Evolutionary conservation across 2,329 filamentous ascomycete species (phyloP), one percentile per base, ranked within the genome.

Genomic region (Sphaerulina musiva): DNA sequence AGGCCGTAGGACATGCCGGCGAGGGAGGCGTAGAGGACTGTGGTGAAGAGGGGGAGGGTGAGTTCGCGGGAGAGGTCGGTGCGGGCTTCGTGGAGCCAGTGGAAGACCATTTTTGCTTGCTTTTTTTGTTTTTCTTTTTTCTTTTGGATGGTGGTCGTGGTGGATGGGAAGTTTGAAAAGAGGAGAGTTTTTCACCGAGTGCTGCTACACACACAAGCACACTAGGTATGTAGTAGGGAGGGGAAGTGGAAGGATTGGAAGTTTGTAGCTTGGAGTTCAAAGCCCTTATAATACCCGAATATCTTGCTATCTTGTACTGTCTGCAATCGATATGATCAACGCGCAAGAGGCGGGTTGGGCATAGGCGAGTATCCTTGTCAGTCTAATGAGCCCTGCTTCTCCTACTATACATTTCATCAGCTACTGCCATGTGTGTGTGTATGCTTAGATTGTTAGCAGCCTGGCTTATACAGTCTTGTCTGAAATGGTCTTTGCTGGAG

Each of bases 1-100:
- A 56, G 11, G 29, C 54, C 54, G 31, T 56, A 56, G 42, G 50
- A 53, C 54, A 56, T 56, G 11, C 54, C 54, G n/a, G 54, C 54
- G 32, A 56, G 29, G 9, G 55, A 57, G 23, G 55, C 55, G 20
- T 57, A 57, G 36, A 34, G 29, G 8, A 46, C 44, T 10, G 34
- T 38, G 6, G 34, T n/a, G 4, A 38, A 2, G 34, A 38, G 34
- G 4, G 34, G 34, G 8, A 38, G 34, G 10, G 34, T 38, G 7
- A 38, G 1, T 38, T 38, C 34, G 34, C 34, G 34, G 34, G 6
- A 6, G 10, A 38, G 2, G 34, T 38, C 34, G 34, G 6, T 10
- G 6, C 34, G 34, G 6, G 34, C 12, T 11, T 38, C 34, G 34
- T 7, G 34, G 12, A 38, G 34, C 34, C 34, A 38, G 6, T 38